Evolutionary conservation across 2,329 filamentous ascomycete genomes (phyloP).

Genomic region (Setomelanomma holmii): DNA sequence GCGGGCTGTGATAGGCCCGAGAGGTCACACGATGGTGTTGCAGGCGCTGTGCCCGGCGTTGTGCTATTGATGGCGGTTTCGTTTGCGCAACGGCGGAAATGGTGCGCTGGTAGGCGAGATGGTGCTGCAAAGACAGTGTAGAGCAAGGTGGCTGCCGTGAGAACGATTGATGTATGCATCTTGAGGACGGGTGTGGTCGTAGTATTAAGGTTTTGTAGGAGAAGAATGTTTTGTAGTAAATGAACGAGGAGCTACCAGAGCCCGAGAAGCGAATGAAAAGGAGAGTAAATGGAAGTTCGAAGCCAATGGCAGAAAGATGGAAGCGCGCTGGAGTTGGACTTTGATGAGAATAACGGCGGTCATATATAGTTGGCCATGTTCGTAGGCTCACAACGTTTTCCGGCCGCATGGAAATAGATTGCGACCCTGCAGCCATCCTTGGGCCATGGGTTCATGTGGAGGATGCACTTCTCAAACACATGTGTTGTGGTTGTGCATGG

Average conservation of each 20-base stretch:
- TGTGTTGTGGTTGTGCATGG: constrained; percentile 14
- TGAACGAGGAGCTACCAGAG: constrained; percentile 41
- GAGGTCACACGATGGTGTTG: constrained; percentile 32
- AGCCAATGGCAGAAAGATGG: neutral
- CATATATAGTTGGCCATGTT: constrained; percentile 2
- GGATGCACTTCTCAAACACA: constrained; percentile 18
- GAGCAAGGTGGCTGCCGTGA: constrained; percentile 30
- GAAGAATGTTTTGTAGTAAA: neutral
- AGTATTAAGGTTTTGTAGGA: neutral
- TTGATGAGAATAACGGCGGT: neutral
- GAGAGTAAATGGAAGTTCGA: constrained; percentile 16
- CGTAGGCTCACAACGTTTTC: constrained; percentile 2
- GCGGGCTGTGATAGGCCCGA: constrained; percentile 29
- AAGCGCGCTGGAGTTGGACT: neutral
- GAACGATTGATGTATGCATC: constrained; percentile 32
- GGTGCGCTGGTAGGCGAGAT: constrained; percentile 10
- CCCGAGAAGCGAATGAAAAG: constrained; percentile 31
- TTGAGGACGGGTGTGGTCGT: constrained; percentile 7
- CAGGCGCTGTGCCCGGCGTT: constrained; percentile 4
- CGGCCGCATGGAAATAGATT: constrained; percentile 19
- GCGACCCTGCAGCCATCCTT: neutral
- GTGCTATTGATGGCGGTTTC: constrained; percentile 21
- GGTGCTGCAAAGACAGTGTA: constrained; percentile 33
- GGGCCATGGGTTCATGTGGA: constrained; percentile 2
- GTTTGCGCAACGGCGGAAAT: constrained; percentile 12